A percentile compares a stretch with the other conserved stretches of the same genome.
These are phyloP conservation scores for Fusarium redolens DNA, from an alignment of 2,329 filamentous ascomycete species.

Conservation along the genomic window DNA sequence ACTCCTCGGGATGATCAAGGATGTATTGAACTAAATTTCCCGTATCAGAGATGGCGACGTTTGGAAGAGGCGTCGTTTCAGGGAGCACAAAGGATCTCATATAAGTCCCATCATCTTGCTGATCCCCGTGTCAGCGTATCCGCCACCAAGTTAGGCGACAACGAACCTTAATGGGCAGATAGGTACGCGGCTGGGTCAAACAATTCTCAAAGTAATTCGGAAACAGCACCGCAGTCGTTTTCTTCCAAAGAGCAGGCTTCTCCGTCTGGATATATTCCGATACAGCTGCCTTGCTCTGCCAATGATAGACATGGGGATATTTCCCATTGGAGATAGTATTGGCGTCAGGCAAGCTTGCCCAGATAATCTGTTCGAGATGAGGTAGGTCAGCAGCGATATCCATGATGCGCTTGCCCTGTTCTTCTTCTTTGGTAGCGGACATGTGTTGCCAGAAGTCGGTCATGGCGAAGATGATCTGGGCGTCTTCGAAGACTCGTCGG, in stretches of 20 bases:
- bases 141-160: fast-evolving
- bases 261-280: neutral
- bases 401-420: neutral
- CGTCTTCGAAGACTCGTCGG: neutral
- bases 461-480: conserved; percentile 1
- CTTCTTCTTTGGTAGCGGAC: neutral
- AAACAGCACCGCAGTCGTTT: neutral
- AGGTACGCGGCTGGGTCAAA: neutral
- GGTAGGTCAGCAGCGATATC: neutral
- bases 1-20: neutral
- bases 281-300: conserved; percentile 11
- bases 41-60: neutral
- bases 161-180: neutral
- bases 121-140: fast-evolving
- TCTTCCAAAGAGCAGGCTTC: conserved; percentile 10
- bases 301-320: neutral
- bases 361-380: neutral
- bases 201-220: conserved; percentile 12
- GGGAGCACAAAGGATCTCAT: neutral
- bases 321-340: neutral
- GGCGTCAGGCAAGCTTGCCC: neutral
- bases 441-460: conserved; percentile 15
- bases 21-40: conserved; percentile 5
- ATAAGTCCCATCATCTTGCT: conserved; percentile 13
- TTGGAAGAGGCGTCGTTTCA: neutral